Evolutionary conservation across 345 rosid species (phyloP), one percentile per base, ranked within the genome.

Genomic region (Salix brachista): DNA sequence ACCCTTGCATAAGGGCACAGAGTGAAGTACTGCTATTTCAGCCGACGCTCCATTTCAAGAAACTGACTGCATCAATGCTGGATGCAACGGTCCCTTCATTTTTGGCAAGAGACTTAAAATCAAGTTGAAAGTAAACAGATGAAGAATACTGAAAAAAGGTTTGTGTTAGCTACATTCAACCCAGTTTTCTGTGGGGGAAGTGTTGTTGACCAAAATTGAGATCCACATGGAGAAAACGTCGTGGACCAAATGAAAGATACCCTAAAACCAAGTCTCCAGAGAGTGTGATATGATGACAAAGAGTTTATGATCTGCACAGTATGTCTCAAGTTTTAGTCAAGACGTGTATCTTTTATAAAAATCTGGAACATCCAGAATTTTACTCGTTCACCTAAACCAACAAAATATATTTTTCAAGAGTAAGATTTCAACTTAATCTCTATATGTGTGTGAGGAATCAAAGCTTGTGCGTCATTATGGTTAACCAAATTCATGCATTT

Each of bases 1-100:
- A 82, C 88, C 75, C 79, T 86, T 39, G 98, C 97, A 85, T 88
- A 80, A 4, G 94, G 94, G 79, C 93, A 92, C 68, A 87, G 62
- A 26, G 85, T 74, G 77, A 94, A 92, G 81, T 74, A 90, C 52
- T 73, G 86, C 87, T 78, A 81, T 75, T 68, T 84, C 54, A 6
- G 87, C 80, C 97, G 91, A 83, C 80, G 85, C 11, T 46, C 18
- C 67, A 44, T 32, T 17, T 76, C 70, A 65, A 28, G 66, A 44
- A 67, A 72, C 26, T 54, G 25, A 14, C 48, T 48, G 21, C 61
- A 65, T 30, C 21, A 46, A 12, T 30, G 26, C 62, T 13, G 23
- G 48, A 74, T 28, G 19, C 30, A 46, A 32, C 4, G 2, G 17
- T 23, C 6, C 30, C 26, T 18, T 37, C 25, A 16, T 17, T 5